Evolutionary conservation across 139 green algal genomes (phyloP).

Genomic region (Picochlorum sp.): DNA sequence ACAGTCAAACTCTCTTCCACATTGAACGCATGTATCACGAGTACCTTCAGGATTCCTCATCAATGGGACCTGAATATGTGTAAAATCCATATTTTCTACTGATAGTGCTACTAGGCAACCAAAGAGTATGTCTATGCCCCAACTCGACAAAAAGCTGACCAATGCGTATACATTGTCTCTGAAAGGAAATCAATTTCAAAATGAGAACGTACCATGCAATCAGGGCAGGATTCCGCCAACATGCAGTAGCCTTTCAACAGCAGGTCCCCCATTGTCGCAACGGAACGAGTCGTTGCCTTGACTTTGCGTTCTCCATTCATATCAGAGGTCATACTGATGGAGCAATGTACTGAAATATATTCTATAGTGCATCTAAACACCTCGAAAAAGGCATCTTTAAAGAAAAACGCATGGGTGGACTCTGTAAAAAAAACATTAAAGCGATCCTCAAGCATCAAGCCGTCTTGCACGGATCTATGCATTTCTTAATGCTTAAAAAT

Average conservation of each 20-base stretch:
- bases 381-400: background rate
- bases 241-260: slow-evolving; percentile 24
- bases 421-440: too few species aligned
- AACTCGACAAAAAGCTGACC: too few species aligned
- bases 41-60: slow-evolving; percentile 19
- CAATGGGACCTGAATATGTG: slow-evolving; percentile 23
- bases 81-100: too few species aligned
- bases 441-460: too few species aligned
- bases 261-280: slow-evolving; percentile 7
- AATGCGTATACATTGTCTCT: too few species aligned
- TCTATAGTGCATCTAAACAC: too few species aligned
- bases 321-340: background rate
- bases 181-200: too few species aligned
- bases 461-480: too few species aligned
- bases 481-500: too few species aligned
- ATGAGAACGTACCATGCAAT: background rate
- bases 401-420: background rate
- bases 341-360: too few species aligned
- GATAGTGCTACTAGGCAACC: too few species aligned
- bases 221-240: slow-evolving; percentile 14
- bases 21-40: slow-evolving; percentile 21
- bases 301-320: background rate
- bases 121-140: too few species aligned
- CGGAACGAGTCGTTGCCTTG: background rate
- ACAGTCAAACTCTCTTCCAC: slow-evolving; percentile 2